A percentile compares a stretch with the other conserved stretches of the same genome.
Conservation (phyloP, 2,329 filamentous ascomycete species). For the Parascedosporium putredinis region DNA sequence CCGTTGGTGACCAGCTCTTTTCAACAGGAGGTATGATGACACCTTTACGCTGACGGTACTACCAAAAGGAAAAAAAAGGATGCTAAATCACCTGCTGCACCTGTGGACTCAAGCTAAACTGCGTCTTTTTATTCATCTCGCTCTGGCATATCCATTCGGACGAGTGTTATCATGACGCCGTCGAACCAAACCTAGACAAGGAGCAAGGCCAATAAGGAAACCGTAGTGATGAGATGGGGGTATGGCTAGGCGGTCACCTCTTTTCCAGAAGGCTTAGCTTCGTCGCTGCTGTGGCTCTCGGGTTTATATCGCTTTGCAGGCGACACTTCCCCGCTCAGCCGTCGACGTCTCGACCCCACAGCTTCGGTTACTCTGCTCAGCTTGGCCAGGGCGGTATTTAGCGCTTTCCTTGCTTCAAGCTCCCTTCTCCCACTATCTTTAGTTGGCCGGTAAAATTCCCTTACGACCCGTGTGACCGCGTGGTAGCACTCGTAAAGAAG, state of each 20-base stretch:
- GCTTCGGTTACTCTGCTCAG: conserved; percentile 10
- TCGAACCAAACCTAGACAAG: too few species aligned
- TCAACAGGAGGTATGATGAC: too few species aligned
- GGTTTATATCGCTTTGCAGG: conserved; percentile 33
- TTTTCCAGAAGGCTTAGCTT: background rate
- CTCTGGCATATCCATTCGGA: too few species aligned
- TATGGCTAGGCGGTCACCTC: background rate
- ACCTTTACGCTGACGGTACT: too few species aligned
- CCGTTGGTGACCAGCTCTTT: too few species aligned
- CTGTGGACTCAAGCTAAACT: too few species aligned
- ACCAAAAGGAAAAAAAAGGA: too few species aligned
- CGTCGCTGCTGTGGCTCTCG: conserved; percentile 9
- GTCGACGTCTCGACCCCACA: conserved; percentile 17
- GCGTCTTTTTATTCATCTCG: too few species aligned
- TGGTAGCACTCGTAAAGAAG: conserved; percentile 51
- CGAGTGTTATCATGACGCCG: too few species aligned
- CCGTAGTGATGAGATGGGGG: too few species aligned
- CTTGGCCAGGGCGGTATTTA: conserved; percentile 32
- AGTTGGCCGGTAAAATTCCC: conserved; percentile 43
- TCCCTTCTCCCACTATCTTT: conserved; percentile 38
- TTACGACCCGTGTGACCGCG: conserved; percentile 39
- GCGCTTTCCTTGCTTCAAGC: conserved; percentile 39
- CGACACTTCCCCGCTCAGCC: conserved; percentile 29
- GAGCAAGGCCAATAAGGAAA: too few species aligned
- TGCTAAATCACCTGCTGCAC: too few species aligned